phyloP scores from a whole-genome alignment of 495 filamentous ascomycete species.

The Sabuloglossum arenarium region DNA sequence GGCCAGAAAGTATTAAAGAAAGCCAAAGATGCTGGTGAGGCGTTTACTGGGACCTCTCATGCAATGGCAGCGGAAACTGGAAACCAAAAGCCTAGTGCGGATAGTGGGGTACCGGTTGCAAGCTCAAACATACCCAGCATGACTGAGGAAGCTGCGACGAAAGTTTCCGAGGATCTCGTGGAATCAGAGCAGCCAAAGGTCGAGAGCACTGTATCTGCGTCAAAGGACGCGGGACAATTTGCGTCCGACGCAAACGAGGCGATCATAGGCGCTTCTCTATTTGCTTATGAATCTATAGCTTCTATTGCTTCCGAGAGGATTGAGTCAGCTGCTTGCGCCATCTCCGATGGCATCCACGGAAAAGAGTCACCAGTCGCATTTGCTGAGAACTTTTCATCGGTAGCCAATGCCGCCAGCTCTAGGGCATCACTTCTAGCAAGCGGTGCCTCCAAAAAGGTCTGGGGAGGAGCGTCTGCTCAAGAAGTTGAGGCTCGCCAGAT shows the following conservation, averaged over 20 bases:
- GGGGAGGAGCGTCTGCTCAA: conserved; percentile 34
- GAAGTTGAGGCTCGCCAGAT: conserved; percentile 25
- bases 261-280: not conserved
- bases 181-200: not conserved
- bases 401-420: conserved; percentile 9
- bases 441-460: conserved; percentile 23
- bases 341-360: conserved; percentile 17
- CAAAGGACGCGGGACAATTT: not conserved
- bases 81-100: not conserved
- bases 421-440: conserved; percentile 7
- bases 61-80: not conserved
- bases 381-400: conserved; percentile 10
- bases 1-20: conserved; percentile 23
- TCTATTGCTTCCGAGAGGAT: conserved; percentile 15
- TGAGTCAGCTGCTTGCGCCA: conserved; percentile 14
- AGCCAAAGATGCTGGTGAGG: conserved; percentile 19
- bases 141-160: not conserved
- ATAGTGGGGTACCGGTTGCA: not conserved
- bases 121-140: not conserved
- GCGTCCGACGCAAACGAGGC: not conserved
- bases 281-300: conserved; percentile 11
- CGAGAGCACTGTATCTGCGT: not conserved
- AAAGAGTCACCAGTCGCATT: conserved; percentile 11
- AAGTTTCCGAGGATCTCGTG: not conserved
- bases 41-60: conserved; percentile 8